A percentile compares a stretch with the other conserved stretches of the same genome.
These are phyloP conservation scores for Cryptomeria japonica DNA, from an alignment of 75 land plant genomes.

Conservation along the genomic window DNA sequence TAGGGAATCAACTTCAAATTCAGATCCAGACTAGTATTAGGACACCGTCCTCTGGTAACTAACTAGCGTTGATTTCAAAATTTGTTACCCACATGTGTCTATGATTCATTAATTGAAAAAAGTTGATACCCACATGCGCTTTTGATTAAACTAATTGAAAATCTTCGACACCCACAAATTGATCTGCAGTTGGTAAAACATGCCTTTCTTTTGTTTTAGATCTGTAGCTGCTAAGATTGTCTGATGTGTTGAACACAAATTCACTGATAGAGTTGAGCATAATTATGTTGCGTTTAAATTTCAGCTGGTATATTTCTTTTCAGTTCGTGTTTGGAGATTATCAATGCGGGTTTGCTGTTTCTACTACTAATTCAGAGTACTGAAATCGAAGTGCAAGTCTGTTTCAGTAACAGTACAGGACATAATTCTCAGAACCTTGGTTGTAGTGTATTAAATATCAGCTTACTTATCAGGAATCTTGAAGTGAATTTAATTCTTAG, in stretches of 20 bases:
- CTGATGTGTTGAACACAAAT: neutral
- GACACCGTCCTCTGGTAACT: neutral
- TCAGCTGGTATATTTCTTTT: neutral
- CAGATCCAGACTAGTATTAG: neutral
- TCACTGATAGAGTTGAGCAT: neutral
- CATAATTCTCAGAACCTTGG: neutral
- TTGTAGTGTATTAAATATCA: neutral
- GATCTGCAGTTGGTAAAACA: neutral
- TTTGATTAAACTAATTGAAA: neutral
- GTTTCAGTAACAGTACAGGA: neutral
- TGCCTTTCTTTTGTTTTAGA: neutral
- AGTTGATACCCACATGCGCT: neutral
- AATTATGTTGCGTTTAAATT: neutral
- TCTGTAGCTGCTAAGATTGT: neutral
- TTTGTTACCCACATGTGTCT: neutral
- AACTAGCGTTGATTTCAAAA: neutral
- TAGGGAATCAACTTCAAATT: neutral
- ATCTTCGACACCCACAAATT: neutral
- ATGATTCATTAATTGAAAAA: neutral
- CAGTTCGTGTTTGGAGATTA: neutral
- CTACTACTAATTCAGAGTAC: neutral
- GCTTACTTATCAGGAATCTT: neutral
- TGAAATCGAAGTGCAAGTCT: neutral
- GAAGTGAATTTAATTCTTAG: neutral
- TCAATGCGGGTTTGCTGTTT: neutral